Evolutionary conservation across 208 protist genomes (phyloP).

Genomic region (Phytomonas sp.): DNA sequence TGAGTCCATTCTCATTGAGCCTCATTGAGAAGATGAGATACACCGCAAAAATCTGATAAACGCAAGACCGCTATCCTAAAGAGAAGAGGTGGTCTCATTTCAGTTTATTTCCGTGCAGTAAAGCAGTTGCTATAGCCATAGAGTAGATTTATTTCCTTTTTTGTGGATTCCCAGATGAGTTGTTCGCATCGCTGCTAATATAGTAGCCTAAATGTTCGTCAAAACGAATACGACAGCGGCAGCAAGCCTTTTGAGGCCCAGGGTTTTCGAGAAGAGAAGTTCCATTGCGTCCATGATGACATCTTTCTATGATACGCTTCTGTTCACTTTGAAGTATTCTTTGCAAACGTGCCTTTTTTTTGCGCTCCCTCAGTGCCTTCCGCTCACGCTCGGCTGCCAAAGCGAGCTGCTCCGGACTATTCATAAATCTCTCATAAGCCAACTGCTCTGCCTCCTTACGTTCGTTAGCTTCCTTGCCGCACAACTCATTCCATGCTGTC

Average conservation of each 20-base stretch:
- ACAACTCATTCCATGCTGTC: constrained; percentile 13
- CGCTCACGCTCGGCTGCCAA: constrained; percentile 39
- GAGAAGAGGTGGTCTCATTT: neutral
- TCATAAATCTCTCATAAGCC: constrained; percentile 57
- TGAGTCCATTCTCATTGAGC: neutral
- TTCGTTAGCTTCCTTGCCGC: constrained; percentile 20
- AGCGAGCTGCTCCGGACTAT: constrained; percentile 71
- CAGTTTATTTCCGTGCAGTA: neutral
- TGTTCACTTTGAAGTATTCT: constrained; percentile 44
- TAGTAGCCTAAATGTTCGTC: constrained; percentile 61
- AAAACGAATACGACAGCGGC: constrained; percentile 53
- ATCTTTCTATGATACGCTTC: constrained; percentile 35
- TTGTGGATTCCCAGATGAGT: neutral
- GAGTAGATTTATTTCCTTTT: neutral
- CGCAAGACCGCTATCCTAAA: neutral
- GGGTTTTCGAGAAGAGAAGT: constrained; percentile 53
- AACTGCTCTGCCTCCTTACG: constrained; percentile 36
- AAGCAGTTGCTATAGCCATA: neutral
- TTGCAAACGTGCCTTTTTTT: constrained; percentile 21
- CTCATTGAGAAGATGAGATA: neutral
- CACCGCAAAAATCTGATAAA: neutral
- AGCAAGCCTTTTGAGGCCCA: constrained; percentile 33
- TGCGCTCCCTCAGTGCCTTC: constrained; percentile 21
- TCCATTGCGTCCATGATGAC: constrained; percentile 44
- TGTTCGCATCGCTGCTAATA: constrained; percentile 30